Conservation (phyloP, 2,329 filamentous ascomycete species). For the Pseudopithomyces maydicus region DNA sequence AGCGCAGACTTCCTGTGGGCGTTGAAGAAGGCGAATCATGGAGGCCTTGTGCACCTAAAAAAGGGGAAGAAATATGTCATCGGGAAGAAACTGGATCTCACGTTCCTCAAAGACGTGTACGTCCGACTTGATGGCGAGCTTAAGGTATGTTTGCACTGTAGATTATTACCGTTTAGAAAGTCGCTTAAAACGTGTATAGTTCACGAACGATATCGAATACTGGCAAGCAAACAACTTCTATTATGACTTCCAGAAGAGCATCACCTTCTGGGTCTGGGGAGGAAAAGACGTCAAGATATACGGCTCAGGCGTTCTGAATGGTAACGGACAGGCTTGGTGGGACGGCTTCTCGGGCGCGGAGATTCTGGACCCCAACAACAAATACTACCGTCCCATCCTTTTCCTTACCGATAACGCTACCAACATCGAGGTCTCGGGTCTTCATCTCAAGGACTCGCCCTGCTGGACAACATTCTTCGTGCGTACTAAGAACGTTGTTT, state of each 20-base stretch:
- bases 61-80: slow-evolving; percentile 62
- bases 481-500: slow-evolving; percentile 60
- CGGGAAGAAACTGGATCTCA: slow-evolving; percentile 64
- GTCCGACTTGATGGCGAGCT: slow-evolving; percentile 62
- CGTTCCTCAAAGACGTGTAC: slow-evolving; percentile 62
- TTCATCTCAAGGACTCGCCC: slow-evolving; percentile 64
- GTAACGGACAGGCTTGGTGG: slow-evolving; percentile 59
- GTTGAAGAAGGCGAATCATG: slow-evolving; percentile 62
- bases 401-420: slow-evolving; percentile 67
- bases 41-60: slow-evolving; percentile 61
- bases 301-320: slow-evolving; percentile 57
- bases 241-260: slow-evolving; percentile 58
- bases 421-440: slow-evolving; percentile 61
- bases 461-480: slow-evolving; percentile 70
- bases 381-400: slow-evolving; percentile 63
- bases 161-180: too few species aligned
- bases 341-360: slow-evolving; percentile 52
- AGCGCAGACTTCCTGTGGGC: slow-evolving; percentile 61
- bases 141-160: slow-evolving; percentile 37
- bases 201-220: slow-evolving; percentile 54
- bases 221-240: slow-evolving; percentile 59
- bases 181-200: slow-evolving; percentile 31
- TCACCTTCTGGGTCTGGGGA: slow-evolving; percentile 69
- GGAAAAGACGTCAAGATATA: slow-evolving; percentile 65
- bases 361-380: slow-evolving; percentile 59